Evolutionary conservation across 257 asterid species (phyloP), one percentile per base, ranked within the genome.

Genomic region (Solanum corneliomulleri): DNA sequence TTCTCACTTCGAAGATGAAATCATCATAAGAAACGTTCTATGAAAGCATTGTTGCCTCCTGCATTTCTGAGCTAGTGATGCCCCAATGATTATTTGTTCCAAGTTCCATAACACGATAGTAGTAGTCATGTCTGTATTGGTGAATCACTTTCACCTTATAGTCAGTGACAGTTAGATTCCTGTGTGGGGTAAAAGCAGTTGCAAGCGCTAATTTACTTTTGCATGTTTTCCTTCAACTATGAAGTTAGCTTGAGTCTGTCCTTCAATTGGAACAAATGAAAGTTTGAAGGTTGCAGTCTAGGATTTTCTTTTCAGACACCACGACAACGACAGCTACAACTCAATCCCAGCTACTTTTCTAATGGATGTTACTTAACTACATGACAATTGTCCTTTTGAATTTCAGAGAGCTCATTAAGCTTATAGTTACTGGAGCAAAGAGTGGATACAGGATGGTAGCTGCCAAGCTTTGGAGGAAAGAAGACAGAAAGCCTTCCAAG

Each of bases 391-490:
- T 5, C 39, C 18, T 77, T 76, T 49, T 77, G 80, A 84, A 80
- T 58, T 91, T 90, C 95, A 97, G 99, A 84, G 99, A 94, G 91
- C 93, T 97, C 88, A 92, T 92, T 52, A 91, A 93, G 25, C 82
- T 93, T 64, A 85, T 92, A 80, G 91, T 92, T 86, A 85, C 94
- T 83, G 90, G 89, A 62, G 93, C 95, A 76, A 95, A 93, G 92
- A 92, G 94, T 20, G 96, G 98, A 66, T 88, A 92, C 49, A 93
- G 90, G 86, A 88, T 88, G 49, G 83, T 94, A 86, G 96, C 93
- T 76, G 91, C 95, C 72, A 95, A 91, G 93, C 90, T 97, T 44
- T 92, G 99, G 99, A 93, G 87, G 84, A 90, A 93, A 71, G 96
- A 93, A 47, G 97, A 92, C 52, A 94, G 91, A 88, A 95, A 93